Conservation (phyloP, 306 rosid species). For the Quercus variabilis region DNA sequence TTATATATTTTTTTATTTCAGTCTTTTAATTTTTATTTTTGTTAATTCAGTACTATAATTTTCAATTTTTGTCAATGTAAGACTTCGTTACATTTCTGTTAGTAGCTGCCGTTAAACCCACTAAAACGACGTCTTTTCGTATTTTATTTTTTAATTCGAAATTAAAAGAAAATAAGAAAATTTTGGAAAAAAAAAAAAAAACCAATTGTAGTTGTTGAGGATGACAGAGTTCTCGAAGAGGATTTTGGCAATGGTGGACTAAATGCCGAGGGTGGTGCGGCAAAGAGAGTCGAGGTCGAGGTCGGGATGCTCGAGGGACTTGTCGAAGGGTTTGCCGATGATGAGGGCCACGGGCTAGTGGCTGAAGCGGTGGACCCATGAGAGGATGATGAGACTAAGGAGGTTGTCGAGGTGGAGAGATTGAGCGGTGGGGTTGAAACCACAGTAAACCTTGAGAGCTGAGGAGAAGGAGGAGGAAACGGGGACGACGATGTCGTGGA, state of each 20-base stretch:
- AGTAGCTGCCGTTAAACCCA: too few species aligned
- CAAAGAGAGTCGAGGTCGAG: constrained; percentile 52
- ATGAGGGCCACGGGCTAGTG: constrained; percentile 67
- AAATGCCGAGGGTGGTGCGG: constrained; percentile 38
- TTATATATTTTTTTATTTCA: too few species aligned
- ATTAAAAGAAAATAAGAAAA: too few species aligned
- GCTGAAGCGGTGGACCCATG: constrained; percentile 86
- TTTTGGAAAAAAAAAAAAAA: too few species aligned
- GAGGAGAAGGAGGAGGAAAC: constrained; percentile 16
- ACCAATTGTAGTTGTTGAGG: constrained; percentile 80
- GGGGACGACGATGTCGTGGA: constrained; percentile 17
- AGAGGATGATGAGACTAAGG: constrained; percentile 73
- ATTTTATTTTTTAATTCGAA: too few species aligned
- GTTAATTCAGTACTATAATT: too few species aligned
- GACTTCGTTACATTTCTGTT: too few species aligned
- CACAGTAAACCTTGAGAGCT: constrained; percentile 80
- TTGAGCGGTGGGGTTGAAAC: constrained; percentile 87
- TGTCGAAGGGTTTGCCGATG: constrained; percentile 91
- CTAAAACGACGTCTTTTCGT: too few species aligned
- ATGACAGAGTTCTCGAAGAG: constrained; percentile 20
- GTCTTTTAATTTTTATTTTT: too few species aligned
- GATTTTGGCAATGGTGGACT: constrained; percentile 34
- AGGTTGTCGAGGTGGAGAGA: constrained; percentile 87
- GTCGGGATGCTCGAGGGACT: constrained; percentile 75
- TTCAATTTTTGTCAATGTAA: too few species aligned